Conservation (phyloP, 2,329 filamentous ascomycete species). For the Beauveria scarabaeidicola region DNA sequence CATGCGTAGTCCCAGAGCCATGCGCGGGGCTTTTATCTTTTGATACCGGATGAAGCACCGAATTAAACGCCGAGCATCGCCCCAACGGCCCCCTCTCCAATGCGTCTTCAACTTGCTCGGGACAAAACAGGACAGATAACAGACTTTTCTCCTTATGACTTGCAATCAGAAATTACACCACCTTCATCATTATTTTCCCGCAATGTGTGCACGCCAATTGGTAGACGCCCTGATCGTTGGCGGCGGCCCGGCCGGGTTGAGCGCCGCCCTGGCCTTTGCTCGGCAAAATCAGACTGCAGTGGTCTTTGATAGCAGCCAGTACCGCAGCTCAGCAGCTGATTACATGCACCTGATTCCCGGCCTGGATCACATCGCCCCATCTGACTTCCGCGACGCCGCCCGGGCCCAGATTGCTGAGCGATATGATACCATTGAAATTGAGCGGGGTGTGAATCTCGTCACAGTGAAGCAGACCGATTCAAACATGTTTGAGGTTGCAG, state of each 20-base stretch:
- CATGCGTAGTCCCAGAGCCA: no score
- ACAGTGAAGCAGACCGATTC: slow-evolving; percentile 13
- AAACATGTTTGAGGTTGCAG: slow-evolving; percentile 20
- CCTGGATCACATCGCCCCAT: slow-evolving; percentile 22
- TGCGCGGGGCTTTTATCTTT: no score
- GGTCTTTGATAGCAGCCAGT: slow-evolving; percentile 32
- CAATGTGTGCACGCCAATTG: background rate
- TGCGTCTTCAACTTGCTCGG: no score
- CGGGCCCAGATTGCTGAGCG: no score
- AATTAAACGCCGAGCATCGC: no score
- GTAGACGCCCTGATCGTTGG: slow-evolving; percentile 27
- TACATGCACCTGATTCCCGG: slow-evolving; percentile 33
- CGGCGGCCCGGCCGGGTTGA: slow-evolving; percentile 34
- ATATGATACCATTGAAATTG: slow-evolving; percentile 14
- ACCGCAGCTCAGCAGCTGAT: slow-evolving; percentile 29
- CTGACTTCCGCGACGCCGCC: slow-evolving; percentile 14
- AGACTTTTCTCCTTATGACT: no score
- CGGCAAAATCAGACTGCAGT: slow-evolving; percentile 27
- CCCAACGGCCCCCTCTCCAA: no score
- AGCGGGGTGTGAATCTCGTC: slow-evolving; percentile 13
- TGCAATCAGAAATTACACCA: no score
- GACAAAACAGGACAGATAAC: no score
- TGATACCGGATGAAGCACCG: no score
- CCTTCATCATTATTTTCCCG: no score
- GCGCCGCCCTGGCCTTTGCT: slow-evolving; percentile 27